A percentile compares a stretch with the other conserved stretches of the same genome.
Evolutionary conservation across 2,329 filamentous ascomycete species (phyloP).

Genomic region (Hypoxylon sp.): DNA sequence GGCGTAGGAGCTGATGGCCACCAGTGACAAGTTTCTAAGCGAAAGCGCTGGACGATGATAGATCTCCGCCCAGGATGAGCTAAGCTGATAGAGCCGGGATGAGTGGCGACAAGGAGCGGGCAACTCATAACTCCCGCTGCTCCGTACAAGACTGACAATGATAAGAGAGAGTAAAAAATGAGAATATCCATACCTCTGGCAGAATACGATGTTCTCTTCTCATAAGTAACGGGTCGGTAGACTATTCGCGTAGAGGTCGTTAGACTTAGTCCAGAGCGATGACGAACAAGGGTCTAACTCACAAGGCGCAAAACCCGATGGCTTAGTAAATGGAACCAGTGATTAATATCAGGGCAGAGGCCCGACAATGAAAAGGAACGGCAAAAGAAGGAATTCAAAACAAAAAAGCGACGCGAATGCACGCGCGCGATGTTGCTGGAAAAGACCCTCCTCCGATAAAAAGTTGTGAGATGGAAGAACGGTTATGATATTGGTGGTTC

Average conservation of each 20-base stretch:
- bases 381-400: background rate
- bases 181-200: conserved; percentile 16
- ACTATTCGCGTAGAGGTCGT: background rate
- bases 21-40: too few relatives aligned
- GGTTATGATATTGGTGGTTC: background rate
- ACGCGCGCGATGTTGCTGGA: conserved; percentile 4
- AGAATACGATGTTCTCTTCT: background rate
- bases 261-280: background rate
- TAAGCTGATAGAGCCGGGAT: background rate
- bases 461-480: background rate
- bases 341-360: conserved; percentile 7
- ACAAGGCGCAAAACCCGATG: conserved; percentile 5
- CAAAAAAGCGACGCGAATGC: conserved; percentile 1
- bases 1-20: background rate
- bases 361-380: conserved; percentile 7
- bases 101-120: background rate
- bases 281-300: background rate
- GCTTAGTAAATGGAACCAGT: conserved; percentile 7
- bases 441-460: conserved; percentile 3
- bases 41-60: background rate
- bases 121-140: background rate
- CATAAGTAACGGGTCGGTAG: background rate
- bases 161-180: background rate
- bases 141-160: background rate
- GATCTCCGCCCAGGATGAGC: background rate